phyloP scores from a whole-genome alignment of 192 early-diverging fungal genomes.

The Backusella tuberculispora region DNA sequence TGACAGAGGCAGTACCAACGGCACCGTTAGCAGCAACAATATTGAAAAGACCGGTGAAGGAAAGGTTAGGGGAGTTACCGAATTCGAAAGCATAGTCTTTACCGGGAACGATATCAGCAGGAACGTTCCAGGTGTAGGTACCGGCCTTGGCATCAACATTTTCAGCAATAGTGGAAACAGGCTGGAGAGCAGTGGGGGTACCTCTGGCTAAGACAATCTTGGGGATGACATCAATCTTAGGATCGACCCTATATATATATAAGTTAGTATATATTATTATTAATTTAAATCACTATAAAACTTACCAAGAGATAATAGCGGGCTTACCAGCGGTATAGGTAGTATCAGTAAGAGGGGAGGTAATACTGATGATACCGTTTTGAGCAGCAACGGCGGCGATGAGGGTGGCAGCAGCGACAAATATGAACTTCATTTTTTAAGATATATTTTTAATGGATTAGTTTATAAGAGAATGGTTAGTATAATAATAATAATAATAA shows the following conservation, averaged over 20 bases:
- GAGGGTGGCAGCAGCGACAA: constrained; percentile 27
- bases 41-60: constrained; percentile 37
- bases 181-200: constrained; percentile 34
- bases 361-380: constrained; percentile 31
- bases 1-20: constrained; percentile 1
- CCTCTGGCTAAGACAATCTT: constrained; percentile 43
- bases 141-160: constrained; percentile 31
- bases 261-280: neutral
- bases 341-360: constrained; percentile 33
- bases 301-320: constrained; percentile 38
- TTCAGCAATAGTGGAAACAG: constrained; percentile 28
- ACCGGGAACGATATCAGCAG: constrained; percentile 33
- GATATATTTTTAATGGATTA: neutral
- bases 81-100: constrained; percentile 41
- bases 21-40: constrained; percentile 26
- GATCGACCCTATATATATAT: constrained; percentile 22
- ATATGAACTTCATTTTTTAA: constrained; percentile 32
- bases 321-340: constrained; percentile 35
- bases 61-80: constrained; percentile 38
- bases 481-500: neutral
- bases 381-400: constrained; percentile 28
- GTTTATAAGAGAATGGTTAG: neutral
- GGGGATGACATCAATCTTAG: constrained; percentile 30
- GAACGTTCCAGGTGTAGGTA: constrained; percentile 41
- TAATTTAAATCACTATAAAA: neutral